phyloP scores from a whole-genome alignment of 2,329 filamentous ascomycete genomes.

The Aspergillus brasiliensis region DNA sequence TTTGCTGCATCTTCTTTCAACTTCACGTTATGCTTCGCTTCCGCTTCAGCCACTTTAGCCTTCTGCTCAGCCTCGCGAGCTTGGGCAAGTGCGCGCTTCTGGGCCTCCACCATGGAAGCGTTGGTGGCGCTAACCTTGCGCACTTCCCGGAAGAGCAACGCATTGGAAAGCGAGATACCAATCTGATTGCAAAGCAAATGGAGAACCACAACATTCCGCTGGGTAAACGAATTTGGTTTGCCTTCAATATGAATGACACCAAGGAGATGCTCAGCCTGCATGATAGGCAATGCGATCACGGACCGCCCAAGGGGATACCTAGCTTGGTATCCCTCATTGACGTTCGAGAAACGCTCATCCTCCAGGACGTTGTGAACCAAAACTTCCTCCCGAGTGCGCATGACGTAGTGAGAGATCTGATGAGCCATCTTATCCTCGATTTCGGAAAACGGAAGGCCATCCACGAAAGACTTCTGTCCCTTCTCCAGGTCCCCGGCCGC shows the following conservation, averaged over 20 bases:
- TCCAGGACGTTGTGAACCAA: conserved; percentile 65
- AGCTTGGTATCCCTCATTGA: conserved; percentile 58
- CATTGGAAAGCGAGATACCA: conserved; percentile 65
- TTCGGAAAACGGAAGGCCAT: conserved; percentile 59
- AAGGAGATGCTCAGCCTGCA: conserved; percentile 61
- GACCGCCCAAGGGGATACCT: conserved; percentile 60
- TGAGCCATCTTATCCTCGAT: conserved; percentile 61
- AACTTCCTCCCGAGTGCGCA: conserved; percentile 65
- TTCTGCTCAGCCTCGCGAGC: conserved; percentile 65
- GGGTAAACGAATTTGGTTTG: conserved; percentile 65
- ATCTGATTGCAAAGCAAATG: conserved; percentile 66
- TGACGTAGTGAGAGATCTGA: conserved; percentile 63
- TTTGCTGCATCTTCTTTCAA: conserved; percentile 68
- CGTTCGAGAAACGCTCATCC: conserved; percentile 66
- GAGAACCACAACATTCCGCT: conserved; percentile 56
- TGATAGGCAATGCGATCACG: conserved; percentile 64
- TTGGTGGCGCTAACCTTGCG: conserved; percentile 66
- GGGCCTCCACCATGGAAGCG: conserved; percentile 66
- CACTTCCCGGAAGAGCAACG: conserved; percentile 62
- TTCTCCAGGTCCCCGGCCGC: conserved; percentile 61
- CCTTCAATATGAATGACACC: conserved; percentile 65
- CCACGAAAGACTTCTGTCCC: conserved; percentile 56
- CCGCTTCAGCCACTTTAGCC: conserved; percentile 65
- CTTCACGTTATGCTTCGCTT: conserved; percentile 66
- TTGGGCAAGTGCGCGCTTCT: conserved; percentile 63